These are phyloP conservation scores for Amphicarpaea edgeworthii DNA, from an alignment of 306 rosid genomes.

Conservation along the genomic window DNA sequence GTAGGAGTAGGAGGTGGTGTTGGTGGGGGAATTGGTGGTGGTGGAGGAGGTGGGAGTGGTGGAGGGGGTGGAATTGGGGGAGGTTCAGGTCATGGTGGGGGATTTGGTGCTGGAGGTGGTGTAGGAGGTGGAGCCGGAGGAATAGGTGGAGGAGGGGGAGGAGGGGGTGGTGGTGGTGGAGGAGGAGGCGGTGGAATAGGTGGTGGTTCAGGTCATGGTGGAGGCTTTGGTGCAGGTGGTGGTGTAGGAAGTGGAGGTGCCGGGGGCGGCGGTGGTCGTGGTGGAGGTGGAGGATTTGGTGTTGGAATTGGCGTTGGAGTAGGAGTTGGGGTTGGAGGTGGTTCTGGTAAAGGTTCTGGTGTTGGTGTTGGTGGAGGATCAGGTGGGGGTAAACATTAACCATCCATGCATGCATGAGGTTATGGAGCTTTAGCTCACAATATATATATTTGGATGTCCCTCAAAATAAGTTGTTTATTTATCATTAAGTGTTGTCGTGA, in stretches of 20 bases:
- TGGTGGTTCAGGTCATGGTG: slow-evolving; percentile 50
- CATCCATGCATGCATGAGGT: neutral
- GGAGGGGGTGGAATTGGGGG: slow-evolving; percentile 48
- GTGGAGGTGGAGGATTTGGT: slow-evolving; percentile 43
- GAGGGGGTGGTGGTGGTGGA: slow-evolving; percentile 32
- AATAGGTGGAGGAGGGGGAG: slow-evolving; percentile 36
- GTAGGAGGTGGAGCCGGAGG: slow-evolving; percentile 41
- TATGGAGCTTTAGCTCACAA: neutral
- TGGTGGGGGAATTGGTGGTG: neutral
- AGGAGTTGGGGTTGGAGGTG: slow-evolving; percentile 50
- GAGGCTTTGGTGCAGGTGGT: slow-evolving; percentile 50
- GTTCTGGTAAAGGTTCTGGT: slow-evolving; percentile 52
- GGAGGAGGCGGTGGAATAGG: slow-evolving; percentile 49
- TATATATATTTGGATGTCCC: neutral
- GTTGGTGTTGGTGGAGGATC: slow-evolving; percentile 29
- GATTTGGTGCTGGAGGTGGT: slow-evolving; percentile 57
- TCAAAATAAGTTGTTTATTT: slow-evolving; percentile 2
- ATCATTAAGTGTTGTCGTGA: neutral
- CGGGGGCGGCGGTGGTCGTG: slow-evolving; percentile 47
- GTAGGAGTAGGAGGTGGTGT: slow-evolving; percentile 23
- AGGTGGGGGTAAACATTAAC: slow-evolving; percentile 50
- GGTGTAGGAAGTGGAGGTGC: slow-evolving; percentile 63
- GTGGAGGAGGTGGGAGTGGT: slow-evolving; percentile 30
- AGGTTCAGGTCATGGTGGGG: slow-evolving; percentile 53
- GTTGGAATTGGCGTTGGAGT: slow-evolving; percentile 61